Evolutionary conservation across 176 grass and related monocot genomes (phyloP), one percentile per base, ranked within the genome.

Genomic region (Oryza meyeriana): DNA sequence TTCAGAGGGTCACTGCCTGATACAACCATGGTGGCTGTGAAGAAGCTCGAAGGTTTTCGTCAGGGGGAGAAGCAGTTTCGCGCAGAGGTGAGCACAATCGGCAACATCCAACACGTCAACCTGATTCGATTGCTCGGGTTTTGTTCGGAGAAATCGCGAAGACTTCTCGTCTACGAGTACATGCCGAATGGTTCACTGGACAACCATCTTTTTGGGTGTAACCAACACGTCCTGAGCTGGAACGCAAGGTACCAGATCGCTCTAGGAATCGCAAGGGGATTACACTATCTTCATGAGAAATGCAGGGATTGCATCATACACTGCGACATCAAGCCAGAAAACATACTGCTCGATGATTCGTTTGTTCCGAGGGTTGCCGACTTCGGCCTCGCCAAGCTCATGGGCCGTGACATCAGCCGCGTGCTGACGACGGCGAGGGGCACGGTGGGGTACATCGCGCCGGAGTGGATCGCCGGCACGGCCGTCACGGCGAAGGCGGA

Each of bases 311-410:
- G 76, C 83, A 89, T 85, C 45, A 85, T 89, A 69, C 88, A 87
- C 17, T 90, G 84, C 4, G 88, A 90, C 52, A 75, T 90, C 11
- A 90, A 90, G 71, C 88, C 88, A 10, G 84, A 90, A 22, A 90
- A 90, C 66, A 80, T 90, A 31, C 74, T 90, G 8, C 71, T 90
- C 72, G 83, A 90, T 28, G 82, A n/a, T 5, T 68, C 45, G n/a
- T 64, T 85, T 24, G 64, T 78, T 18, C 71, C 88, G 0, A 85
- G 85, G 72, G 79, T 86, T 13, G 32, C 16, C 4, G 66, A 81
- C 35, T 81, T 81, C 40, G 79, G 79, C 1, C 8, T 74, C 25
- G 79, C 79, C 8, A 71, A 81, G 33, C 14, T 81, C 12, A 4
- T 81, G 6, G 79, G 79, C 32, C 24, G 48, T 0, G 79, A 81